Conservation (phyloP, 2,329 filamentous ascomycete genomes). For the Monosporascus ibericus region DNA sequence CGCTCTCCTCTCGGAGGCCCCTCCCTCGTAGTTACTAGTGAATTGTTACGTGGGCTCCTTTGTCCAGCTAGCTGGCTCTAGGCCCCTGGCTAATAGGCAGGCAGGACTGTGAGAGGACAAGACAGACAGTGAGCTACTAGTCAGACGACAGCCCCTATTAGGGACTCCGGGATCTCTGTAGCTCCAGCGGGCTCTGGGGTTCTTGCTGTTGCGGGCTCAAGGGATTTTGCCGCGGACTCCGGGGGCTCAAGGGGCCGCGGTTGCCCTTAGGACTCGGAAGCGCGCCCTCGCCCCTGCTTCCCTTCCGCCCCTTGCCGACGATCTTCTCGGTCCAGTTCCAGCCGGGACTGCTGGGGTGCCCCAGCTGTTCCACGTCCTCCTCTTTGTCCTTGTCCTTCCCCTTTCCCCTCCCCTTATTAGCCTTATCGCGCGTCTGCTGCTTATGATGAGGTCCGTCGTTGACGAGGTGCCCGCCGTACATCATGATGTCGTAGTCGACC, state of each 20-base stretch:
- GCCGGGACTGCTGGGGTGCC: slow-evolving; percentile 13
- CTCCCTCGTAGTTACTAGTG: too few relatives aligned
- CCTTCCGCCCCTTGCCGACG: slow-evolving; percentile 28
- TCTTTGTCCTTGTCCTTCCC: slow-evolving; percentile 11
- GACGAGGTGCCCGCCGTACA: slow-evolving; percentile 7
- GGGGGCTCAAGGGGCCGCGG: slow-evolving; percentile 9
- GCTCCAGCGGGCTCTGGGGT: background rate
- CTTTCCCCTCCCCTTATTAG: slow-evolving; percentile 2
- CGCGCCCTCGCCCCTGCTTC: background rate
- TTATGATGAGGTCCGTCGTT: background rate
- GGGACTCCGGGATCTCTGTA: background rate
- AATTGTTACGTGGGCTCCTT: too few relatives aligned
- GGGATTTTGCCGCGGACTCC: slow-evolving; percentile 1
- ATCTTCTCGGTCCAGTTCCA: slow-evolving; percentile 42
- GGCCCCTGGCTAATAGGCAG: too few relatives aligned
- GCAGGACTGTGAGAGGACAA: too few relatives aligned
- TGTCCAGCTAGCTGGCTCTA: too few relatives aligned
- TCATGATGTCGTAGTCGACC: slow-evolving; percentile 23
- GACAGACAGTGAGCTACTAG: too few relatives aligned
- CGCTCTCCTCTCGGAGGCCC: too few relatives aligned
- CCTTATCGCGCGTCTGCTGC: slow-evolving; percentile 4
- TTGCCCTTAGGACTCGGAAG: slow-evolving; percentile 5
- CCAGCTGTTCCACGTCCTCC: background rate
- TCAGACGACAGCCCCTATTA: too few relatives aligned
- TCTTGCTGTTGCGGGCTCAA: background rate